These are phyloP conservation scores for Benincasa hispida DNA, from an alignment of 306 rosid genomes.

Conservation along the genomic window DNA sequence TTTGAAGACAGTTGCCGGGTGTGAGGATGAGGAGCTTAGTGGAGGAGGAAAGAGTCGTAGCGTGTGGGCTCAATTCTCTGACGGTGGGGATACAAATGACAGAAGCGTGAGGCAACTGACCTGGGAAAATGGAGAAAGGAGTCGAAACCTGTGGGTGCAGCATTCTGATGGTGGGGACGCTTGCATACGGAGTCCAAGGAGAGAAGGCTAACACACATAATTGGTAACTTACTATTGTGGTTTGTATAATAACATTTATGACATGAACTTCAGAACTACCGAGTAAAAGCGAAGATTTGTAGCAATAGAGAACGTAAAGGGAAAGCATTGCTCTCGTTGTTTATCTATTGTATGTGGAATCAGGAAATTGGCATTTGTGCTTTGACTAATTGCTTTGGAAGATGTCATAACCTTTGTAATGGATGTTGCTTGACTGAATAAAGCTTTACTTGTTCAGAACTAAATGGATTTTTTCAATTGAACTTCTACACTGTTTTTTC, in stretches of 20 bases:
- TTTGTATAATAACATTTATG: slow-evolving; percentile 1
- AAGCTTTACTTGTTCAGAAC: background rate
- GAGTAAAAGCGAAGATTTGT: background rate
- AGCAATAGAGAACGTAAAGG: background rate
- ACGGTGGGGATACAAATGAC: slow-evolving; percentile 82
- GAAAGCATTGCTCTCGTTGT: background rate
- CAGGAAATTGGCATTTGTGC: background rate
- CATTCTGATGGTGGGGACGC: slow-evolving; percentile 65
- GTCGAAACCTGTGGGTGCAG: slow-evolving; percentile 61
- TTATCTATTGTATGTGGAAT: background rate
- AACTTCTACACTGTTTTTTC: background rate
- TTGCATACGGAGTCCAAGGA: slow-evolving; percentile 54
- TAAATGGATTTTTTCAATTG: background rate
- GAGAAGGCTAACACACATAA: slow-evolving; percentile 37
- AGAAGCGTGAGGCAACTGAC: slow-evolving; percentile 72
- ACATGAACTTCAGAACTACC: background rate
- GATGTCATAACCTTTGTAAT: slow-evolving; percentile 6
- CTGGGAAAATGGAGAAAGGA: slow-evolving; percentile 73
- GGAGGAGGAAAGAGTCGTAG: slow-evolving; percentile 82
- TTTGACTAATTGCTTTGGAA: background rate
- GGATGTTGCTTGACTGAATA: slow-evolving; percentile 1
- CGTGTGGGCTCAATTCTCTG: slow-evolving; percentile 93
- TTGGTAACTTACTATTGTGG: background rate
- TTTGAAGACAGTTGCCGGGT: slow-evolving; percentile 83
- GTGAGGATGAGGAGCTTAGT: slow-evolving; percentile 63